Percentiles rank a stretch among this genome's conserved stretches.
These are phyloP conservation scores for Yarrowia yakushimensis DNA, from an alignment of 805 yeast species.

Conservation along the genomic window DNA sequence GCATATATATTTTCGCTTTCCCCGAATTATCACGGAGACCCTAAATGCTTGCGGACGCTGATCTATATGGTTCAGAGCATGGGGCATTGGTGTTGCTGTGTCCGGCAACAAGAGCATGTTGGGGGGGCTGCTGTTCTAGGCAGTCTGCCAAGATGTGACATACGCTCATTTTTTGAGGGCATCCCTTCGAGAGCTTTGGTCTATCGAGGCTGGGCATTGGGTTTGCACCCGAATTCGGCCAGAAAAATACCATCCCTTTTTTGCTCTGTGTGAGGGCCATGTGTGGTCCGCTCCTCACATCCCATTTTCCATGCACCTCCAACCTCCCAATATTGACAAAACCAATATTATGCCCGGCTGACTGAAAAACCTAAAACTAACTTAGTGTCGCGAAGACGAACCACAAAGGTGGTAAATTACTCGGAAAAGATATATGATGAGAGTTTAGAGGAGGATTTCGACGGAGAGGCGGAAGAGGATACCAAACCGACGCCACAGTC, in stretches of 20 bases:
- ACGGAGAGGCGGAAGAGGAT: not conserved
- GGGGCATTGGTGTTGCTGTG: not conserved
- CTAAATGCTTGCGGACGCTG: not conserved
- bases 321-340: conserved; percentile 19
- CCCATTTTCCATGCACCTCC: conserved; percentile 15
- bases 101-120: not conserved
- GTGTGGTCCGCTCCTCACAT: not conserved
- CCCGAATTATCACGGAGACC: not conserved
- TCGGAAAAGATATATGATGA: conserved; percentile 17
- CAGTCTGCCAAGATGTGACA: not conserved
- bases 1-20: not conserved
- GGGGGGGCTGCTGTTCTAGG: not conserved
- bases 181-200: not conserved
- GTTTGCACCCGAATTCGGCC: not conserved
- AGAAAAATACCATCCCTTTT: not conserved
- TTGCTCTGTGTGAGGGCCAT: not conserved
- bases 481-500: not conserved
- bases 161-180: not conserved
- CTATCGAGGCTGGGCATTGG: not conserved
- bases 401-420: conserved; percentile 22
- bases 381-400: conserved; percentile 22
- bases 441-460: conserved; percentile 13
- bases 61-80: conserved; percentile 7
- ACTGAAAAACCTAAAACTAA: conserved; percentile 7
- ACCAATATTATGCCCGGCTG: not conserved